A percentile compares a stretch with the other conserved stretches of the same genome.
These are phyloP conservation scores for Saraca asoca DNA, from an alignment of 331 rosid genomes.

Conservation along the genomic window DNA sequence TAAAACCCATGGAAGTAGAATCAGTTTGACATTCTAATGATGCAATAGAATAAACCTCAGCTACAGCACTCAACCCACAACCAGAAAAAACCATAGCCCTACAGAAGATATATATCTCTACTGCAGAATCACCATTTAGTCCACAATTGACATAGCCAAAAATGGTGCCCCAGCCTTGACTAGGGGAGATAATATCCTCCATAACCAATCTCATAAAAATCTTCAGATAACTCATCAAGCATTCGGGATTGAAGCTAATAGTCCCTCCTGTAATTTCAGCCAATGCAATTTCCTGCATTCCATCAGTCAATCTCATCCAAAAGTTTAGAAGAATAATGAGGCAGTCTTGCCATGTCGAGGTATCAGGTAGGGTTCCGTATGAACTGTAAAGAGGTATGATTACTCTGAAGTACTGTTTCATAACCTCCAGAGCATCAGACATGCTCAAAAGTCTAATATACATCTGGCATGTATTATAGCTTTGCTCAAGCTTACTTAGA, in stretches of 20 bases:
- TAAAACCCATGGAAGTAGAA: slow-evolving; percentile 42
- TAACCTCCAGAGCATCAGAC: slow-evolving; percentile 74
- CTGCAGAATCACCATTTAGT: slow-evolving; percentile 58
- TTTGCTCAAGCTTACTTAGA: slow-evolving; percentile 78
- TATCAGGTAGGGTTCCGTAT: slow-evolving; percentile 66
- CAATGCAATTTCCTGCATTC: slow-evolving; percentile 61
- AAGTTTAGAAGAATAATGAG: slow-evolving; percentile 78
- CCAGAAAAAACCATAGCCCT: slow-evolving; percentile 87
- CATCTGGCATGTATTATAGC: slow-evolving; percentile 56
- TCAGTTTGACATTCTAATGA: slow-evolving; percentile 52
- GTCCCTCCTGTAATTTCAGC: slow-evolving; percentile 49
- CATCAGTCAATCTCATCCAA: slow-evolving; percentile 81
- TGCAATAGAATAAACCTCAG: slow-evolving; percentile 71
- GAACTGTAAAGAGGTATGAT: slow-evolving; percentile 63
- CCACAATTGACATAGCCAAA: slow-evolving; percentile 60
- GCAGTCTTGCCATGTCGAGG: slow-evolving; percentile 89
- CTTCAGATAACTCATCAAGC: slow-evolving; percentile 67
- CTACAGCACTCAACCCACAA: slow-evolving; percentile 82
- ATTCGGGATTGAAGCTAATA: slow-evolving; percentile 55
- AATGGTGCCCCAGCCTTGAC: slow-evolving; percentile 87
- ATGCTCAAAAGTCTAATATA: slow-evolving; percentile 61
- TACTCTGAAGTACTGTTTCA: slow-evolving; percentile 71
- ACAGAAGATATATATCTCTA: slow-evolving; percentile 66
- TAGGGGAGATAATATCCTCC: slow-evolving; percentile 89
- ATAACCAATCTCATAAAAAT: slow-evolving; percentile 76